Evolutionary conservation across 2,329 filamentous ascomycete genomes (phyloP).

Genomic region (Curvularia sp.): DNA sequence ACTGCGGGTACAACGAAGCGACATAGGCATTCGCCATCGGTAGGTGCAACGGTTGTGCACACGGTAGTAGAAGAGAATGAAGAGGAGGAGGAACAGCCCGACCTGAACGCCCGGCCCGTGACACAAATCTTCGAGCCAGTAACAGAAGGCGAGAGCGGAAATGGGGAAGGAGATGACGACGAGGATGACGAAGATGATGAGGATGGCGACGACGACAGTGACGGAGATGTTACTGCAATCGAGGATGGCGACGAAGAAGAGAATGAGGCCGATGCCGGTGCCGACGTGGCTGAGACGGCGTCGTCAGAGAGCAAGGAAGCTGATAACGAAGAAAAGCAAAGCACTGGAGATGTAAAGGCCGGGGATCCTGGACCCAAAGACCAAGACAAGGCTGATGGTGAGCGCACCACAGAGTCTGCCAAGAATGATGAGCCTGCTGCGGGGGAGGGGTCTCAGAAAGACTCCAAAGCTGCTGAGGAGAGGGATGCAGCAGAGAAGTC

Average conservation of each 20-base stretch:
- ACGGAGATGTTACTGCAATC: slow-evolving; percentile 8
- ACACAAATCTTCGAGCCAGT: slow-evolving; percentile 29
- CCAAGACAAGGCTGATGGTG: slow-evolving; percentile 18
- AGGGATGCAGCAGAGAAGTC: slow-evolving; percentile 7
- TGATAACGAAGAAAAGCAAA: slow-evolving; percentile 30
- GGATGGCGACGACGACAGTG: slow-evolving; percentile 9
- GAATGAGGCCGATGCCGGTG: slow-evolving; percentile 11
- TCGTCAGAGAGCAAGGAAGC: slow-evolving; percentile 16
- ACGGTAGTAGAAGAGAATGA: slow-evolving; percentile 86
- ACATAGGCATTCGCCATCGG: slow-evolving; percentile 82
- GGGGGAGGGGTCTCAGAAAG: slow-evolving; percentile 15
- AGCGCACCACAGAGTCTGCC: slow-evolving; percentile 12
- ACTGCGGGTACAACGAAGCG: slow-evolving; percentile 76
- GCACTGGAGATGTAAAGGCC: slow-evolving; percentile 24
- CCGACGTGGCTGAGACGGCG: slow-evolving; percentile 29
- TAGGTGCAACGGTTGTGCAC: slow-evolving; percentile 73
- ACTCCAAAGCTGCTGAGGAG: slow-evolving; percentile 8
- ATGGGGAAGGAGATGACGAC: slow-evolving; percentile 15
- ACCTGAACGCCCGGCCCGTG: slow-evolving; percentile 20
- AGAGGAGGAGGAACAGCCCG: slow-evolving; percentile 62
- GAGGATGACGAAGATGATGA: slow-evolving; percentile 21
- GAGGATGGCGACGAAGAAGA: slow-evolving; percentile 23
- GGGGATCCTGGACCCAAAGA: slow-evolving; percentile 18
- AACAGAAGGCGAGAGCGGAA: slow-evolving; percentile 18
- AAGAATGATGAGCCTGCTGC: slow-evolving; percentile 7